Base-by-base conservation (phyloP, 306 rosid genomes). In the Morella rubra region DNA sequence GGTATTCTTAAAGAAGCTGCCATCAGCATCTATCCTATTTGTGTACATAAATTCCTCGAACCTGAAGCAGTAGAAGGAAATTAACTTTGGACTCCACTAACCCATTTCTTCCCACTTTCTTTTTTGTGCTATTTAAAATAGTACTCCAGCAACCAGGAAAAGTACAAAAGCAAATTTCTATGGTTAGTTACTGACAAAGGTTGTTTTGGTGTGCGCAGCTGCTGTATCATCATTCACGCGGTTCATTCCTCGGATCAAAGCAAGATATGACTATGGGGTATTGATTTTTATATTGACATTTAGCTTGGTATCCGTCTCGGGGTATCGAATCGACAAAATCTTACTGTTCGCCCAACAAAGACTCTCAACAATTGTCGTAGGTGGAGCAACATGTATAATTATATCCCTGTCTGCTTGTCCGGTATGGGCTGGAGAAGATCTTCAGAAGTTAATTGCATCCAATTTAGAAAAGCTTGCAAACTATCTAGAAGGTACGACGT, bases 1-100 rank as follows among this genome's bases (percentile, higher is more conserved):
- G 91, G 99, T 94, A 82, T 32, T 53, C 37, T 32, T 32, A 32
- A 27, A 27, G 37, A 32, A 32, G 37, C 37, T 32, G 37, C 37
- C 37, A 32, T 32, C 37, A 32, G 37, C 37, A 2, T 32, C 37
- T 32, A 32, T 32, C 37, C 37, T 32, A 32, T 32, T 2, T 32
- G 37, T 32, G 37, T 32, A 32, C 37, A 2, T 32, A 32, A 32
- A 32, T 32, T 32, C 37, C 37, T 32, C 3, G 37, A 32, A 32
- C 37, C 37, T 32, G 37, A 32, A 32, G 37, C 37, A 32, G 37
- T 32, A 32, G 3, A 32, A 32, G 37, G 37, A 32, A 32, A 32
- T 32, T 32, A 32, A 32, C 37, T 32, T 32, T 32, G 3, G 3
- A 32, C 37, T 32, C 37, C 37, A 32, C 37, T 32, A 32, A 32